Evolutionary conservation across 129 eudicot species (phyloP), one percentile per base, ranked within the genome.

Genomic region (Tagetes patula): DNA sequence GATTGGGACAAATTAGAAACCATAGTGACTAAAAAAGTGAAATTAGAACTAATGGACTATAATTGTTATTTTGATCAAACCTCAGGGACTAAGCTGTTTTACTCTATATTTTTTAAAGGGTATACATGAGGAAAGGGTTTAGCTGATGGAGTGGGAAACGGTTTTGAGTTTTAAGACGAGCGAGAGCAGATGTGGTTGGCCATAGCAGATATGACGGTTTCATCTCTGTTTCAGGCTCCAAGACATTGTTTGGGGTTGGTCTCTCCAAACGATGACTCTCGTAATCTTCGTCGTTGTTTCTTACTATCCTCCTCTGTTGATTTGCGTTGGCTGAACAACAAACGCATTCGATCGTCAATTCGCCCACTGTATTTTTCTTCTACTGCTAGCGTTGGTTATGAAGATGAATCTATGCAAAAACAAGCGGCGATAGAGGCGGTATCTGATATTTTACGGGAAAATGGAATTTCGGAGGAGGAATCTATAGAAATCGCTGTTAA

Each of bases 401-500:
- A 45, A 2, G 70, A 70, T 12, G 71, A 77, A 39, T 20, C 27
- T 20, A 38, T 58, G 14, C 42, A 77, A 37, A 70, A 40, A 6
- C 76, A 60, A 60, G 70, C 62, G 14, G 83, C 81, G 67, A 69
- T 69, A 69, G 86, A 85, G 64, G 97, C 82, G 1, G 82, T 91
- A 8, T 55, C 82, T 12, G 84, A 81, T 66, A 86, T 86, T 67
- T 80, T 91, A 5, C 74, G 55, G 49, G 82, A 86, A 54, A 55
- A 46, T 50, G 88, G 88, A 52, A 80, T 83, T 67, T 81, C 86
- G 1, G 10, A 33, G 46, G 85, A 81, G 59, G 90, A 91, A 40
- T 82, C 92, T 3, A 31, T 75, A 1, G 54, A 75, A 70, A 87
- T 92, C 32, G 88, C 94, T 41, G 33, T 56, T n/a, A 81, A 83